Base-by-base conservation (phyloP, 179 eudicot species). In the Beta corolliflora region DNA sequence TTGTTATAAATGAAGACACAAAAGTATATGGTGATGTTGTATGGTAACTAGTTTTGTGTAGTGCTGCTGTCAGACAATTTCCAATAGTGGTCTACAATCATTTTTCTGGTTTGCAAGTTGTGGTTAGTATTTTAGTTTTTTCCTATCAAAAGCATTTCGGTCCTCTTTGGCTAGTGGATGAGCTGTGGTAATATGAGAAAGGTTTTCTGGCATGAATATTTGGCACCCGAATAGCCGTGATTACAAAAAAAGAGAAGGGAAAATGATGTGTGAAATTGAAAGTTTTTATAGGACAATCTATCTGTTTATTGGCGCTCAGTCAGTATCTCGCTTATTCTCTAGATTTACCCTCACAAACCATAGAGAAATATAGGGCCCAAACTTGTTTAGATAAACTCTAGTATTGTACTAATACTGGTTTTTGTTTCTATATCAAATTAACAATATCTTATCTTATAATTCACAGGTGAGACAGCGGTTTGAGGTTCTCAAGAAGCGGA, bases 401-500 rank as follows among this genome's bases (percentile, higher is more conserved):
- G 50, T 31, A 46, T 29, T 52, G 19, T 10, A 73, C n/a, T 5
- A 61, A 3, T 76, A 16, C 44, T 66, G 63, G 18, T 67, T 55
- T 19, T 67, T n/a, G 21, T 31, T 54, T 23, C 52, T 6, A 11
- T 68, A 29, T 15, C 29, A 58, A 63, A 50, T 73, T 52, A 23
- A 68, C 59, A 56, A 50, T 72, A n/a, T 63, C 14, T 84, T 21
- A 10, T 71, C 56, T 78, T 75, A 15, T 77, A 68, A 36, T 76
- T 56, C 29, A 70, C 85, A 95, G 98, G 99, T 95, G 31, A 98
- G 90, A 82, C 88, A 89, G 84, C 86, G 99, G 52, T 95, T 95
- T 89, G 99, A 93, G 82, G 85, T 78, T 82, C 92, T 92, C 65
- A 95, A 95, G 89, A 95, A 95, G 85, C 89, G 93, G 82, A 95